Base-by-base conservation (phyloP, 106 monocot genomes). In the Posidonia australis region DNA sequence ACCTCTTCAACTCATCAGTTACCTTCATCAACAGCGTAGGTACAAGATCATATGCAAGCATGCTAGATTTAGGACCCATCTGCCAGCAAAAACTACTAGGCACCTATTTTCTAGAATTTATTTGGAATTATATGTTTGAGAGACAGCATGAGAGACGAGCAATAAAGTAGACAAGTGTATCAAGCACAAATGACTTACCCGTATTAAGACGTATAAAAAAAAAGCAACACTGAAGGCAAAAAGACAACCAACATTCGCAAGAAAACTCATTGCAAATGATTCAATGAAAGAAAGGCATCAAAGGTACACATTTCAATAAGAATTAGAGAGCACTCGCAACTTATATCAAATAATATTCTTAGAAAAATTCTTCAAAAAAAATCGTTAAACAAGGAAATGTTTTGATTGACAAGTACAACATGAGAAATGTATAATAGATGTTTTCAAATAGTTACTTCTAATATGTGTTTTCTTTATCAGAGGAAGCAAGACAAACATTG, bases 181-280 rank as follows among this genome's bases (percentile, higher is more conserved):
- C 5, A 30, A 57, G 28, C 5, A 58, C 56, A 20, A 42, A 54
- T 17, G 13, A 51, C 74, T 78, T 84, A 94, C 94, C 76, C 84
- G 94, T 32, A 72, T 27, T 70, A 94, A 62, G 25, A 86, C 70
- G 77, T 48, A 86, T 17, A 82, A 65, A 55, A 86, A 94, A 77
- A 94, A 70, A 57, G 76, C 90, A 67, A 86, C 14, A 57, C 82
- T 82, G 46, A 90, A 72, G 20, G 79, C 79, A 84, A 72, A 90
- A 77, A 94, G 76, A 23, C 94, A 89, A 64, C 94, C 94, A 76
- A 94, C 63, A 62, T 82, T 77, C 11, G 94, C 94, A 67, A 94
- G 71, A 63, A 90, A 82, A 57, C 82, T 74, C 73, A 89, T 90
- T 94, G 89, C 86, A 84, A 45, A 13, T 46, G 17, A 46, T 19